Evolutionary conservation across 257 asterid species (phyloP).

Genomic region (Knoxia roxburghii): DNA sequence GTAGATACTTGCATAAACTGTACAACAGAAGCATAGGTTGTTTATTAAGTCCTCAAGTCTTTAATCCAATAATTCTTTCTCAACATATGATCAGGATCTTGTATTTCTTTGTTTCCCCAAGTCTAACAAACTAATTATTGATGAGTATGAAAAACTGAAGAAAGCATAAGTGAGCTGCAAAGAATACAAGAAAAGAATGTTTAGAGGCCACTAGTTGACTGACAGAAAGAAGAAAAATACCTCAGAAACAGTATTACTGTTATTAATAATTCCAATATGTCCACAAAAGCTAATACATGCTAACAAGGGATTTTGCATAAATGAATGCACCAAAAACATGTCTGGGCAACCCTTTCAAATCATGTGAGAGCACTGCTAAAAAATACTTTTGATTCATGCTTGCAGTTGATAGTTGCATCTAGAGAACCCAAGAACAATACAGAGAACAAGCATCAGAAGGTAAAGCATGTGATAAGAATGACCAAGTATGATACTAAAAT

Average conservation of each 20-base stretch:
- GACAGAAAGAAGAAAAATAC: neutral
- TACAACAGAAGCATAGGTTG: neutral
- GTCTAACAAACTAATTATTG: neutral
- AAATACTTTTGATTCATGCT: neutral
- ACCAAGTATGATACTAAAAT: neutral
- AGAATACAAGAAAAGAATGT: neutral
- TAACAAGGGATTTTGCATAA: too few relatives aligned
- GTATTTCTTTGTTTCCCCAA: neutral
- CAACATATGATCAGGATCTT: neutral
- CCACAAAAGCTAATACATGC: neutral
- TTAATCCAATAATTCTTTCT: neutral
- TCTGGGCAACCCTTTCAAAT: too few relatives aligned
- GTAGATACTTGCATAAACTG: constrained; percentile 83
- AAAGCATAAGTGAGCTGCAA: neutral
- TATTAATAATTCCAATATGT: too few relatives aligned
- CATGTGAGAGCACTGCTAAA: too few relatives aligned
- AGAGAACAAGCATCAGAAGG: neutral
- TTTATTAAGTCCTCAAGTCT: neutral
- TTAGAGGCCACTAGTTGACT: neutral
- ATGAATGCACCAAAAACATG: too few relatives aligned
- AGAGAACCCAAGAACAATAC: neutral
- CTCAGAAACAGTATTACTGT: neutral
- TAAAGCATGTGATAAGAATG: too few relatives aligned
- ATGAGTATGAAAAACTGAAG: neutral
- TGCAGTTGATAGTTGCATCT: neutral